Evolutionary conservation across 1,284 basidiomycete genomes (phyloP).

Genomic region (Cystobasidium pallidum): DNA sequence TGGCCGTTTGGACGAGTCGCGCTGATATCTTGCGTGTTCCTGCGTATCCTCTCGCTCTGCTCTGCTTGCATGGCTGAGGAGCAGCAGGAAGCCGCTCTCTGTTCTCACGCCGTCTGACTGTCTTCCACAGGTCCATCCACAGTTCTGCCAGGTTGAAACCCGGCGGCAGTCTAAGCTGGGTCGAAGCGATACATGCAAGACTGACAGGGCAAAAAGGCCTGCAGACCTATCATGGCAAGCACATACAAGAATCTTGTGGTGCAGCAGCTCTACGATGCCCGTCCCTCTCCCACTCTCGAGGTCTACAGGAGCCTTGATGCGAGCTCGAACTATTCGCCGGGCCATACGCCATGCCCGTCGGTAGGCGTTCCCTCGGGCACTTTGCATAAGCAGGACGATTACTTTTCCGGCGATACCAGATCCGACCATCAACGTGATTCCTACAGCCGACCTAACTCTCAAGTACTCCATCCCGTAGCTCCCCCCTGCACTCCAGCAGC

Average conservation of each 20-base stretch:
- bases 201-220: not conserved
- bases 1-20: not conserved
- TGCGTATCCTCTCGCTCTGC: not conserved
- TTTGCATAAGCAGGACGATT: not conserved
- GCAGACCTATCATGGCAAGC: constrained; percentile 19
- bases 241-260: constrained; percentile 23
- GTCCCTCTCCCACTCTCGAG: constrained; percentile 40
- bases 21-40: too few relatives aligned
- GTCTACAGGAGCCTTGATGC: constrained; percentile 31
- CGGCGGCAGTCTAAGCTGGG: too few relatives aligned
- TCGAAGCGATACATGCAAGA: not conserved
- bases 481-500: constrained; percentile 2
- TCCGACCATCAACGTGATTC: not conserved
- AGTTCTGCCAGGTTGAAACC: too few relatives aligned
- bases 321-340: constrained; percentile 28
- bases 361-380: not conserved
- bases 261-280: constrained; percentile 35
- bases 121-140: not conserved
- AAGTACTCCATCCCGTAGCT: constrained; percentile 6
- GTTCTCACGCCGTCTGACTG: not conserved
- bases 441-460: constrained; percentile 6
- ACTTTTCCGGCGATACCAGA: not conserved
- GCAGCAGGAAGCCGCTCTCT: not conserved
- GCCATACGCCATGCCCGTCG: constrained; percentile 35
- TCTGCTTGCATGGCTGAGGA: not conserved